These are phyloP conservation scores for Hypoxylon rickii DNA, from an alignment of 495 filamentous ascomycete genomes.

Conservation along the genomic window DNA sequence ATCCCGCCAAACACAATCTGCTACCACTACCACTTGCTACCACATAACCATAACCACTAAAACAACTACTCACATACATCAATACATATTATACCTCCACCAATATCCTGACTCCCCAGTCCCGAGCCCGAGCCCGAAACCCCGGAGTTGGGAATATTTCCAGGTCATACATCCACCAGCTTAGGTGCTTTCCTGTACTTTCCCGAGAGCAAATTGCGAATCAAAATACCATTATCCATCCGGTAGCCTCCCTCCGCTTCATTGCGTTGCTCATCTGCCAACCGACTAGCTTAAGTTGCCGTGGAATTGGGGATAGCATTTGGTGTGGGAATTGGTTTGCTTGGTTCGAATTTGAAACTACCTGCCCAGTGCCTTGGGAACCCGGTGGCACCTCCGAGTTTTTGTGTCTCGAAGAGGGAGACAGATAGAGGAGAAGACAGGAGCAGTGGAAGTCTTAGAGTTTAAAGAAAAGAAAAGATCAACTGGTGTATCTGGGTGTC, in stretches of 20 bases:
- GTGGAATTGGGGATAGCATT: conserved; percentile 9
- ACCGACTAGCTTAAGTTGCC: background rate
- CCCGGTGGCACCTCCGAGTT: conserved; percentile 16
- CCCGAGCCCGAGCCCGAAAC: background rate
- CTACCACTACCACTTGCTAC: background rate
- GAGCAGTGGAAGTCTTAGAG: too few relatives aligned
- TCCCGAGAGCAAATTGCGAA: conserved; percentile 17
- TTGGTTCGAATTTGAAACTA: conserved; percentile 23
- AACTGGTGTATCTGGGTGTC: conserved; percentile 5
- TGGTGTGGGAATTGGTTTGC: conserved; percentile 8
- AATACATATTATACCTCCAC: background rate
- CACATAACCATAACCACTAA: background rate
- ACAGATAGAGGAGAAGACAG: conserved; percentile 10
- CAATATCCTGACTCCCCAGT: background rate
- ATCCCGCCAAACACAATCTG: background rate
- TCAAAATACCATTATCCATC: conserved; percentile 5
- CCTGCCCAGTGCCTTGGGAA: conserved; percentile 12
- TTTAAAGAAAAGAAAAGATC: conserved; percentile 11
- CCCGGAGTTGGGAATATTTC: background rate
- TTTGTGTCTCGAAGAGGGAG: conserved; percentile 23
- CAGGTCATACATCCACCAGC: background rate
- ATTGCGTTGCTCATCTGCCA: background rate
- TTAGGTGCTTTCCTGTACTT: conserved; percentile 24
- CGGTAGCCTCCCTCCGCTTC: conserved; percentile 20
- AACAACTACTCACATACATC: background rate